Evolutionary conservation across 768 basidiomycete species (phyloP), one percentile per base, ranked within the genome.

Genomic region (Rhodotorula graminis): DNA sequence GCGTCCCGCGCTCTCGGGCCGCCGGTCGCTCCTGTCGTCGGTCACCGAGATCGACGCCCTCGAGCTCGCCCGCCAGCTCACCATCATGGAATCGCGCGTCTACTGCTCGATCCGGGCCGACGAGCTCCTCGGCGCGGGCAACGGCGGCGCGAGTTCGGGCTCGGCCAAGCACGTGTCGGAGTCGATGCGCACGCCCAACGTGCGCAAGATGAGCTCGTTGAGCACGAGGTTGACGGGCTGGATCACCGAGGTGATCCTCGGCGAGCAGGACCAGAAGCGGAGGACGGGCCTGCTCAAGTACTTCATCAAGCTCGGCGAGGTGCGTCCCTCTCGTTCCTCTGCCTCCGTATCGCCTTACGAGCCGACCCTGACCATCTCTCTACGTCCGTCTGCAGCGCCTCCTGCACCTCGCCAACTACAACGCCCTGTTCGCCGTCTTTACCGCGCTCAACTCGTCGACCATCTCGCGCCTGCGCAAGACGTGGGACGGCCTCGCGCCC

Each of bases 381-480:
- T 15, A 49, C 47, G 23, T 67, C 67, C 57, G 33, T 67, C 58
- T 55, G 31, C 72, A 98, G 95, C 90, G 93, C 50, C 95, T 93
- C 81, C 86, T 88, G 14, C 82, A 84, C 7, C 78, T 98, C 76
- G 84, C 89, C 72, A 99, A 99, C 81, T 98, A 90, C 80, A 95
- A 93, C 76, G 93, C 93, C 11, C 87, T 93, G 52, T 88, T 93
- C 46, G 91, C 95, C 23, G 89, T 99, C 77, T 84, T 98, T 62
- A 94, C 93, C 16, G 95, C 95, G 11, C 84, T 99, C 70, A 95
- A 97, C 80, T 95, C 92, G 25, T 95, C 93, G 27, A 96, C 92
- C 2, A 94, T 99, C 76, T 87, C 92, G 33, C 86, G 96, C 68
- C 82, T 99, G 58, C 88, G 88, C 76, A 92, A 93, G 82, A 97